Evolutionary conservation across 1,284 basidiomycete species (phyloP), one percentile per base, ranked within the genome.

Genomic region (Chondrostereum purpureum): DNA sequence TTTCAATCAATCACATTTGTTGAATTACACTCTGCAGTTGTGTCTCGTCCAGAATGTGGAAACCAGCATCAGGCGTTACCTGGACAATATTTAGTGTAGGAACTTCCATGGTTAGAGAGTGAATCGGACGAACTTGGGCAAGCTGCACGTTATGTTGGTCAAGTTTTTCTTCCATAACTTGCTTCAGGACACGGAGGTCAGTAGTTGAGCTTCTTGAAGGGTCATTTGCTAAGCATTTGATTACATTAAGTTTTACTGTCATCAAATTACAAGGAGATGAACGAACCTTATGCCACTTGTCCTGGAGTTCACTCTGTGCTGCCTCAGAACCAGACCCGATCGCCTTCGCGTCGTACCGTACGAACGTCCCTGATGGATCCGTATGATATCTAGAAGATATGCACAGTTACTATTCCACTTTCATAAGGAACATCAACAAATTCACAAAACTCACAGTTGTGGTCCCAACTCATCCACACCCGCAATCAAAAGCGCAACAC

Each of bases 131-230:
- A 45, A 88, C 92, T 76, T 94, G 90, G 43, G 95, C 94, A 17
- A 99, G 75, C 67, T 99, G 95, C 17, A 99, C 93, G 58, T 99
- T 99, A 70, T 96, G 90, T 60, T 96, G 90, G 66, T 97, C 92
- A 34, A 99, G 77, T 66, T 95, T 95, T 73, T 99, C 96, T 67
- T 99, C 96, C 96, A 99, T 99, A 40, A 99, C 96, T 70, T 99
- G 94, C 72, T 98, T 98, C 53, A 99, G 70, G 36, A 97, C 91
- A 52, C 85, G 85, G 50, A 99, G 70, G 91, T 88, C 48, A 99
- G 69, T 23, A 80, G 72, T 55, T 94, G 88, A 1, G 94, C 96
- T 63, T 98, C 93, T 52, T 77, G 70, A 20, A 99, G 72, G 5
- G 88, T 86, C 84, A 99, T 95, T 80, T 88, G 85, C 93, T 98